These are phyloP conservation scores for Clitocybe nebularis DNA, from an alignment of 1,284 basidiomycete species.

Conservation along the genomic window DNA sequence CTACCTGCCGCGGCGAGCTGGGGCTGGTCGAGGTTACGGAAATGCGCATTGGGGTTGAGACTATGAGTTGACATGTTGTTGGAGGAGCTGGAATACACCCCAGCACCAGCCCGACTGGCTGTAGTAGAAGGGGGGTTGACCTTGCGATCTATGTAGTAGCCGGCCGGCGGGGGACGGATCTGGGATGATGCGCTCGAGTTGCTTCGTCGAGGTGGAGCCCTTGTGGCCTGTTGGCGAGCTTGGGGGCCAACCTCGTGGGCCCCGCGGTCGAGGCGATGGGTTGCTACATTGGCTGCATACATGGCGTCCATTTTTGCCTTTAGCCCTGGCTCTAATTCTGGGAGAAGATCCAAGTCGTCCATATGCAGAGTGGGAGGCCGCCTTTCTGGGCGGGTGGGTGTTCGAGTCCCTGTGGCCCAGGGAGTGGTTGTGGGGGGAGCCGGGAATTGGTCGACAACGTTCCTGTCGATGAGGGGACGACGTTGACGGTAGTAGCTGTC, in stretches of 20 bases:
- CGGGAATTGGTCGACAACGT: slow-evolving; percentile 12
- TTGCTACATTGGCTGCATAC: slow-evolving; percentile 1
- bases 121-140: background rate
- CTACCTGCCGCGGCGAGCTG: background rate
- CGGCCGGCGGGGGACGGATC: background rate
- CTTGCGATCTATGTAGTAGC: slow-evolving; percentile 1
- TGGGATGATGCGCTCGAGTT: slow-evolving; percentile 2
- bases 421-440: slow-evolving; percentile 7
- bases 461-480: slow-evolving; percentile 6
- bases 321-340: slow-evolving; percentile 9
- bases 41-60: slow-evolving; percentile 5
- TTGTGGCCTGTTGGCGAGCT: background rate
- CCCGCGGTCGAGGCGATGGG: slow-evolving; percentile 2
- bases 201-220: slow-evolving; percentile 1
- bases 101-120: background rate
- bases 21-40: background rate
- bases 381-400: slow-evolving; percentile 7
- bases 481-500: background rate
- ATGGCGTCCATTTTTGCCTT: slow-evolving; percentile 9
- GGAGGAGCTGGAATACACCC: slow-evolving; percentile 13
- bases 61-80: slow-evolving; percentile 17
- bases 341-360: background rate
- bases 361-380: slow-evolving; percentile 8
- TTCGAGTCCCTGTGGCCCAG: background rate
- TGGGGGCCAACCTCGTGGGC: background rate